Percentiles rank a stretch among this genome's conserved stretches.
Conservation (phyloP, 352 stramenopile species). For the Phytophthora macrochlamydospora region DNA sequence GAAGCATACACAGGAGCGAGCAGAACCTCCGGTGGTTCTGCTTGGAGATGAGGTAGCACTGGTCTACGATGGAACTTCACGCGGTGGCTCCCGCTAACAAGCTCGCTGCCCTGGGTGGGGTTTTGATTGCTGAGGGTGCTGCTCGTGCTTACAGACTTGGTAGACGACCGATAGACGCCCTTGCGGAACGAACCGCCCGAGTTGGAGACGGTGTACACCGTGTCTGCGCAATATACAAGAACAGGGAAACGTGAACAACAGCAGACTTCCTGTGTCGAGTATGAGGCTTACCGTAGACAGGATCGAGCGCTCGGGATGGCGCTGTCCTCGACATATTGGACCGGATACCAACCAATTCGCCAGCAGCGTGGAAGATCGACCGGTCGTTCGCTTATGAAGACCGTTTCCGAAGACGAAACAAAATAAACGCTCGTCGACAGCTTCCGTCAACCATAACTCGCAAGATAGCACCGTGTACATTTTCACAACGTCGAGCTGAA, state of each 20-base stretch:
- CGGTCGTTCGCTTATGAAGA: constrained; percentile 5
- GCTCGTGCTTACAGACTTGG: constrained; percentile 29
- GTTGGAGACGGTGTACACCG: constrained; percentile 77
- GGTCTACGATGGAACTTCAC: constrained; percentile 91
- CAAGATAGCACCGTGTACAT: constrained; percentile 19
- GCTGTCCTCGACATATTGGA: constrained; percentile 56
- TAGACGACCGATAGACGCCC: constrained; percentile 53
- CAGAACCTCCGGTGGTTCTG: constrained; percentile 86
- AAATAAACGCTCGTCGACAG: constrained; percentile 18
- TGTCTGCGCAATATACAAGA: constrained; percentile 38
- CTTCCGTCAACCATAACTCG: not conserved
- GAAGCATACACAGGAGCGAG: constrained; percentile 64
- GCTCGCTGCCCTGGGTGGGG: constrained; percentile 27
- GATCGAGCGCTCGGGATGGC: constrained; percentile 72
- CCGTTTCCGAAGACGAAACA: constrained; percentile 17
- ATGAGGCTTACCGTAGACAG: constrained; percentile 70
- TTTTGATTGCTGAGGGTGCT: constrained; percentile 44
- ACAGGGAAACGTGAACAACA: not conserved
- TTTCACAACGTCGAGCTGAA: constrained; percentile 1
- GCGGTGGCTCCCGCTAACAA: constrained; percentile 75
- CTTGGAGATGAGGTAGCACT: constrained; percentile 88
- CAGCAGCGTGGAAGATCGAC: constrained; percentile 14
- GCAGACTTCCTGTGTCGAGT: not conserved
- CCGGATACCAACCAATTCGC: not conserved
- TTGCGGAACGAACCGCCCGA: constrained; percentile 69